Percentiles rank a stretch among this genome's conserved stretches.
phyloP scores from a whole-genome alignment of 2,329 filamentous ascomycete genomes.

The Fusarium citri region DNA sequence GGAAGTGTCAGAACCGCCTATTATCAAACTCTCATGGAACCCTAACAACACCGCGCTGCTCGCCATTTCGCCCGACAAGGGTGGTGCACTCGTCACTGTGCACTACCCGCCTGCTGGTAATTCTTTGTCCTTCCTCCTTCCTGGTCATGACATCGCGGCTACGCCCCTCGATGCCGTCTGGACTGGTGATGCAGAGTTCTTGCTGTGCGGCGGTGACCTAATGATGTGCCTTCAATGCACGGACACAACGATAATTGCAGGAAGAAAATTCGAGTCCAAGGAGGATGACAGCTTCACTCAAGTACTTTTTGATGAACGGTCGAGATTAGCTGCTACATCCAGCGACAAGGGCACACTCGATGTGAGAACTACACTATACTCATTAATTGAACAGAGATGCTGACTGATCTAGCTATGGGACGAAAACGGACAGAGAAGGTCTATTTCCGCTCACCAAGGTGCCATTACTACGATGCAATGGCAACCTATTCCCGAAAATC shows the following conservation, averaged over 20 bases:
- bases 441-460: slow-evolving; percentile 70
- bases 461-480: slow-evolving; percentile 69
- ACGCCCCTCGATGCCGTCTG: slow-evolving; percentile 69
- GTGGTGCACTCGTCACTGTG: slow-evolving; percentile 66
- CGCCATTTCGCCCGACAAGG: slow-evolving; percentile 66
- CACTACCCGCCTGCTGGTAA: slow-evolving; percentile 59
- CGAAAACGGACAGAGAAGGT: slow-evolving; percentile 62
- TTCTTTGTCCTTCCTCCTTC: slow-evolving; percentile 61
- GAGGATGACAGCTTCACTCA: slow-evolving; percentile 66
- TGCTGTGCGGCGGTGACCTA: slow-evolving; percentile 68
- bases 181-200: slow-evolving; percentile 68
- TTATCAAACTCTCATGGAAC: slow-evolving; percentile 73
- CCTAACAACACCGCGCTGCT: slow-evolving; percentile 66
- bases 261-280: slow-evolving; percentile 64
- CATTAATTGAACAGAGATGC: slow-evolving; percentile 11
- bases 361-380: slow-evolving; percentile 57
- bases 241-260: slow-evolving; percentile 59
- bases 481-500: slow-evolving; percentile 63
- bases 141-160: slow-evolving; percentile 61
- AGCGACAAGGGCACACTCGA: slow-evolving; percentile 70
- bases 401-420: slow-evolving; percentile 63
- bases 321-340: slow-evolving; percentile 67
- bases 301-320: slow-evolving; percentile 66
- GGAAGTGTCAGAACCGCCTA: slow-evolving; percentile 69
- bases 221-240: slow-evolving; percentile 62